These are phyloP conservation scores for Papiliotrema terrestris DNA, from an alignment of 1,284 basidiomycete genomes.

Conservation along the genomic window DNA sequence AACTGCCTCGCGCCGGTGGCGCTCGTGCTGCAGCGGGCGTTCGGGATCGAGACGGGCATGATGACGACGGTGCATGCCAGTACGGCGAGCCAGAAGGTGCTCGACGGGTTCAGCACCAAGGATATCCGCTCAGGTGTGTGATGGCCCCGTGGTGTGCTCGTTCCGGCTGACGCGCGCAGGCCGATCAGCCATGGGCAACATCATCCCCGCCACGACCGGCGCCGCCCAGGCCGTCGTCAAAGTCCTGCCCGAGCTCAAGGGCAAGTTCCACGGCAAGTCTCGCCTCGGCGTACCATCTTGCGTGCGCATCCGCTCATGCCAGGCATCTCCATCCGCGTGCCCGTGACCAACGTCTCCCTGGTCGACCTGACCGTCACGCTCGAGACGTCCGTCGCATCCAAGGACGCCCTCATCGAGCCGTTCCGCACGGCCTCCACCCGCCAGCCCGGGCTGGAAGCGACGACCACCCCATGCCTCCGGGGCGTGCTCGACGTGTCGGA, in stretches of 20 bases:
- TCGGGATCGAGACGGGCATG: conserved; percentile 50
- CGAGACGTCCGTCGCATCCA: conserved; percentile 32
- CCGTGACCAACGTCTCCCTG: conserved; percentile 50
- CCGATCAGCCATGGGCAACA: conserved; percentile 46
- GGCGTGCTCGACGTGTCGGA: conserved; percentile 46
- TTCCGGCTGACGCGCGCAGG: conserved; percentile 2
- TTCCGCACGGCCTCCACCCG: conserved; percentile 39
- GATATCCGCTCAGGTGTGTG: conserved; percentile 41
- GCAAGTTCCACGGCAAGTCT: conserved; percentile 47
- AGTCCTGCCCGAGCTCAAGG: conserved; percentile 49
- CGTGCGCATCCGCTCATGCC: background rate
- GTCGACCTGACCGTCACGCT: conserved; percentile 51
- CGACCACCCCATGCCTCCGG: conserved; percentile 11
- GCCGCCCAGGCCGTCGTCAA: conserved; percentile 48
- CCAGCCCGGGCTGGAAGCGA: conserved; percentile 4
- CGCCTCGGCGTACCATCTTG: background rate
- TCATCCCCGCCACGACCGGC: conserved; percentile 49
- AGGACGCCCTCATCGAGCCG: conserved; percentile 44
- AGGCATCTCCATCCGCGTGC: conserved; percentile 50
- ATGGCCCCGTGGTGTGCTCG: conserved; percentile 2
- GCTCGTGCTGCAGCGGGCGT: conserved; percentile 41
- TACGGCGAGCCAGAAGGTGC: conserved; percentile 48
- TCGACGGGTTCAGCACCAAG: conserved; percentile 50
- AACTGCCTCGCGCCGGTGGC: conserved; percentile 51
- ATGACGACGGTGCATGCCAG: conserved; percentile 52